phyloP scores from a whole-genome alignment of 768 basidiomycete genomes.

The Lentinula detonsa region DNA sequence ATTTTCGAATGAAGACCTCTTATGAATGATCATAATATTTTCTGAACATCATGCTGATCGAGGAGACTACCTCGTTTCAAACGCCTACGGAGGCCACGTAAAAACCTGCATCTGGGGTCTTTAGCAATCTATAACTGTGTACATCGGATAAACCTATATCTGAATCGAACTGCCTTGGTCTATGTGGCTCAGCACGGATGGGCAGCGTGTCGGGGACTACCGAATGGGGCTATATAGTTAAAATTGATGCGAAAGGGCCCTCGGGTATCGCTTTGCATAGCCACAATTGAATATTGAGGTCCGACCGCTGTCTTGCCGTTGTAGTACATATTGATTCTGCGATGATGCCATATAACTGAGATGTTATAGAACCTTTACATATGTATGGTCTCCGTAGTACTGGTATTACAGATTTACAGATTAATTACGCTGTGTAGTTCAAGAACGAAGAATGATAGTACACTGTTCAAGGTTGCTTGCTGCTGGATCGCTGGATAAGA shows the following conservation, averaged over 20 bases:
- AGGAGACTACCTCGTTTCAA: too few relatives aligned
- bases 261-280: neutral
- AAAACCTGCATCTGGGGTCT: neutral
- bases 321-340: too few relatives aligned
- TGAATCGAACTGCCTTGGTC: neutral
- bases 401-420: too few relatives aligned
- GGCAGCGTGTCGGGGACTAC: neutral
- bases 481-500: neutral
- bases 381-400: too few relatives aligned
- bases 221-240: neutral
- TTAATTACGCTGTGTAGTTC: too few relatives aligned
- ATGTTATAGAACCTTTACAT: too few relatives aligned
- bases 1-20: too few relatives aligned
- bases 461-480: neutral
- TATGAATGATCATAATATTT: too few relatives aligned
- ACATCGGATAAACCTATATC: neutral
- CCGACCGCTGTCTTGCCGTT: too few relatives aligned
- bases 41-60: too few relatives aligned
- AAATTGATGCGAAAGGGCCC: neutral
- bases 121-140: neutral
- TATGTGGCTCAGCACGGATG: neutral
- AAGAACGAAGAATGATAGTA: neutral
- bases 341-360: too few relatives aligned
- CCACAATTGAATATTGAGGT: neutral
- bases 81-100: neutral